phyloP scores from a whole-genome alignment of 257 asterid genomes.

The Nicotiana sylvestris region DNA sequence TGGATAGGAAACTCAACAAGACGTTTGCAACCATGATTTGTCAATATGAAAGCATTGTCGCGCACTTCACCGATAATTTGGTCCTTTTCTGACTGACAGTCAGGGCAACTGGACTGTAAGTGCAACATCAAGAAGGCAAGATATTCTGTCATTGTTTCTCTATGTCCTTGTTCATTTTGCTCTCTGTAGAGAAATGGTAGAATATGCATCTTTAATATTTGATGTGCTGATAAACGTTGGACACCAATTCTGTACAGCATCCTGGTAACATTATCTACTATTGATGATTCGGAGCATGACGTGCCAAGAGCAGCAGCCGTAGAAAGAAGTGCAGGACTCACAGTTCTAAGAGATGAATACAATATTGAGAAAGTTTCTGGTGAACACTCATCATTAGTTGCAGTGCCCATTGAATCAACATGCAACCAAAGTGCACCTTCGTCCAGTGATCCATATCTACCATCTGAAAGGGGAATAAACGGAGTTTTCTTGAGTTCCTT shows the following conservation, averaged over 20 bases:
- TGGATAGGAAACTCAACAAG: slow-evolving; percentile 66
- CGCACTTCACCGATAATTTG: slow-evolving; percentile 49
- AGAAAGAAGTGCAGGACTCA: slow-evolving; percentile 63
- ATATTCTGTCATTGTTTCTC: slow-evolving; percentile 72
- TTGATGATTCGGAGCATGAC: slow-evolving; percentile 38
- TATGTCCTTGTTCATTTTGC: slow-evolving; percentile 33
- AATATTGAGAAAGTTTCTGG: slow-evolving; percentile 60
- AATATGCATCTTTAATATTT: slow-evolving; percentile 71
- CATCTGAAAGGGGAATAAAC: slow-evolving; percentile 85
- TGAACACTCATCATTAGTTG: slow-evolving; percentile 43
- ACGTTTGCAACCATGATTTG: slow-evolving; percentile 72
- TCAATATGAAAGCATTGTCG: slow-evolving; percentile 54
- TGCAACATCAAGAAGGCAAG: slow-evolving; percentile 83
- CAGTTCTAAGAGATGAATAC: slow-evolving; percentile 64
- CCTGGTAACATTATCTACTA: slow-evolving; percentile 51
- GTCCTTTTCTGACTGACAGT: slow-evolving; percentile 58
- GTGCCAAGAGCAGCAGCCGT: slow-evolving; percentile 44
- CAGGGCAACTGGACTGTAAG: slow-evolving; percentile 64
- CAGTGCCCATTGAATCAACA: slow-evolving; percentile 37
- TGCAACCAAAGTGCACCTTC: slow-evolving; percentile 83
- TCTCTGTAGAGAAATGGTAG: slow-evolving; percentile 62
- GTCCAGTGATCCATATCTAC: slow-evolving; percentile 59
- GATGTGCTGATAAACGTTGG: slow-evolving; percentile 84
- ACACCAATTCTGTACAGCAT: slow-evolving; percentile 85
- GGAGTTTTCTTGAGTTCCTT: slow-evolving; percentile 52